Percentiles rank a stretch among this genome's conserved stretches.
phyloP scores from a whole-genome alignment of 2,329 filamentous ascomycete species.

The Calycina herbarum region DNA sequence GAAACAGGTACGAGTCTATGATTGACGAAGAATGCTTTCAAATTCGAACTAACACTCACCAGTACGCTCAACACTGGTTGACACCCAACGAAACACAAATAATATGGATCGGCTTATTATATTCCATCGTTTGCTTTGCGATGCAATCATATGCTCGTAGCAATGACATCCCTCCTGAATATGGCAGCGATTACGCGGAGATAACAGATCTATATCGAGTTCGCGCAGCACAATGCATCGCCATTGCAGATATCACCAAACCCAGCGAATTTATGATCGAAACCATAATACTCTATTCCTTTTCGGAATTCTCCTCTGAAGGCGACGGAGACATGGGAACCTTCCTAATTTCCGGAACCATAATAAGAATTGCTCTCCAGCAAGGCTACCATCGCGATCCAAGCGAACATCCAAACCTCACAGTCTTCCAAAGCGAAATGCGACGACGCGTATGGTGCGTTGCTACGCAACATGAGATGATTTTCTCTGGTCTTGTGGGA shows the following conservation, averaged over 20 bases:
- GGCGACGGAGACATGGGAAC: slow-evolving; percentile 55
- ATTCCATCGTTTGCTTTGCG: slow-evolving; percentile 25
- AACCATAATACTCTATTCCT: slow-evolving; percentile 51
- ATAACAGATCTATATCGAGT: slow-evolving; percentile 50
- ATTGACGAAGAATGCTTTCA: slow-evolving; percentile 29
- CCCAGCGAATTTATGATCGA: slow-evolving; percentile 49
- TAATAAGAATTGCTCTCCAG: slow-evolving; percentile 55
- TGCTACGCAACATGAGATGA: slow-evolving; percentile 57
- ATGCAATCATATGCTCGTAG: slow-evolving; percentile 46
- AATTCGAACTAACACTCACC: slow-evolving; percentile 36
- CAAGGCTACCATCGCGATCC: slow-evolving; percentile 61
- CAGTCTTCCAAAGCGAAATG: slow-evolving; percentile 60
- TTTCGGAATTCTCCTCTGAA: slow-evolving; percentile 41
- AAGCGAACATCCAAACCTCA: slow-evolving; percentile 49
- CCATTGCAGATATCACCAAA: slow-evolving; percentile 49
- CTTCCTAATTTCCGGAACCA: slow-evolving; percentile 52
- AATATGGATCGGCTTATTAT: slow-evolving; percentile 54
- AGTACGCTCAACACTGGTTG: slow-evolving; percentile 56
- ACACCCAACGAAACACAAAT: slow-evolving; percentile 51
- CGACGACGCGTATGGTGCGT: slow-evolving; percentile 58
- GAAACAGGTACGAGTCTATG: slow-evolving; percentile 51
- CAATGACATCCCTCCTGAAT: slow-evolving; percentile 48
- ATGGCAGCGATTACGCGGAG: slow-evolving; percentile 46
- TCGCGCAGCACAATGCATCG: slow-evolving; percentile 52
- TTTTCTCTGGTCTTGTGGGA: slow-evolving; percentile 67